Conservation (phyloP, 2,329 filamentous ascomycete species). For the Alternaria postmessia region DNA sequence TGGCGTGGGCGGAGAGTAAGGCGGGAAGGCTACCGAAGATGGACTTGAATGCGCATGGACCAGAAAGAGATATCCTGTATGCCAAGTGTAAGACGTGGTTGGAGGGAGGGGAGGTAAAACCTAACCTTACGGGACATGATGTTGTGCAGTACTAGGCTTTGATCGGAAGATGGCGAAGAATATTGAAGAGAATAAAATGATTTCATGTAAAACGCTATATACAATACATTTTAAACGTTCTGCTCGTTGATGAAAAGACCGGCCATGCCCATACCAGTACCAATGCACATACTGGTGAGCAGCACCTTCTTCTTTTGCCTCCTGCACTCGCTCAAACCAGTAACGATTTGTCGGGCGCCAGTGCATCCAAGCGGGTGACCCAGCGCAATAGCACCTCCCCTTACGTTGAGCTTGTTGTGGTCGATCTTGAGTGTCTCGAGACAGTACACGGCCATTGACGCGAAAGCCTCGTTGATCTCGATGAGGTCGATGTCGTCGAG, state of each 20-base stretch:
- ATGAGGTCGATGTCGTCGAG: conserved; percentile 86
- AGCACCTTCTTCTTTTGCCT: conserved; percentile 89
- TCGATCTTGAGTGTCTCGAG: conserved; percentile 71
- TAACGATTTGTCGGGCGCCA: conserved; percentile 83
- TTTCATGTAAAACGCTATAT: background rate
- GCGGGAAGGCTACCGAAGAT: background rate
- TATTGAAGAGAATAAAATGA: background rate
- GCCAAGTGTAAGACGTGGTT: background rate
- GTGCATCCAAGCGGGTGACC: conserved; percentile 85
- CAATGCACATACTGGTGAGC: conserved; percentile 88
- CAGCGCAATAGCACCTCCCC: conserved; percentile 82
- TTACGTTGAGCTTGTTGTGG: conserved; percentile 79
- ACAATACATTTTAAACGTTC: conserved; percentile 21
- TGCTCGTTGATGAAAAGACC: conserved; percentile 72
- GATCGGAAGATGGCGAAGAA: background rate
- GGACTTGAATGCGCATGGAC: background rate
- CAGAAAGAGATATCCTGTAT: background rate
- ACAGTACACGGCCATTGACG: conserved; percentile 97
- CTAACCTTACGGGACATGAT: background rate
- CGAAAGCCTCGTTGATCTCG: conserved; percentile 98
- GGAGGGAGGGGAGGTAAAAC: background rate
- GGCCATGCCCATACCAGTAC: conserved; percentile 72
- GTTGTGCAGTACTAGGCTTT: background rate
- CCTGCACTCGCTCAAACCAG: conserved; percentile 83
- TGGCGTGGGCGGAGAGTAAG: background rate